A percentile compares a stretch with the other conserved stretches of the same genome.
phyloP scores from a whole-genome alignment of 2,329 filamentous ascomycete genomes.

The Aschersonia sp. region DNA sequence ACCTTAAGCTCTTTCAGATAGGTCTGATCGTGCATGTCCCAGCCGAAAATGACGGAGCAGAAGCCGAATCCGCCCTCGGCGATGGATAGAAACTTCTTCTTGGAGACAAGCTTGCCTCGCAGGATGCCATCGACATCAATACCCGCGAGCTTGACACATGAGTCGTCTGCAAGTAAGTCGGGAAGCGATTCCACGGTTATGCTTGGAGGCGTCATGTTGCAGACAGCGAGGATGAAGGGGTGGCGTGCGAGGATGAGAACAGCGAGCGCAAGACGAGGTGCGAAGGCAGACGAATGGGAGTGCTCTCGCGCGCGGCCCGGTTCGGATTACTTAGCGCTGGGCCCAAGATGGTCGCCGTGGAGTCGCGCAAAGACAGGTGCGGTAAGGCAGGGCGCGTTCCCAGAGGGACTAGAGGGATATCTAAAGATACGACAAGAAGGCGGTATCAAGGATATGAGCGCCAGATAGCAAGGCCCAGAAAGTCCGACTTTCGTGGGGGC shows the following conservation, averaged over 20 bases:
- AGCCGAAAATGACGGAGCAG: conserved; percentile 88
- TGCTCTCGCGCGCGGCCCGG: too few relatives aligned
- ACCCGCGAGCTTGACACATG: conserved; percentile 74
- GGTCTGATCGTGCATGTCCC: conserved; percentile 93
- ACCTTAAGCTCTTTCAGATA: conserved; percentile 76
- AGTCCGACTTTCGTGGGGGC: conserved; percentile 6
- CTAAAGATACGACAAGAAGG: background rate
- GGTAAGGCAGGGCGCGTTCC: too few relatives aligned
- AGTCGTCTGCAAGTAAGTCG: conserved; percentile 53
- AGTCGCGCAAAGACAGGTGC: too few relatives aligned
- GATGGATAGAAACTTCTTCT: conserved; percentile 81
- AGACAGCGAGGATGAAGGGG: background rate
- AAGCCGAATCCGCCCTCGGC: conserved; percentile 76
- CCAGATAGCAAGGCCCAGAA: background rate
- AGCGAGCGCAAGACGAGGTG: background rate
- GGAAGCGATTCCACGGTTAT: conserved; percentile 52
- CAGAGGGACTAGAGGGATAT: too few relatives aligned
- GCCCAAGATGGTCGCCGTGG: too few relatives aligned
- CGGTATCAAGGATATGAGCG: background rate
- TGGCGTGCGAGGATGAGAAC: background rate
- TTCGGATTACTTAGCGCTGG: too few relatives aligned
- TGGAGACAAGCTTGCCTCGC: conserved; percentile 81
- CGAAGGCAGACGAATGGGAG: too few relatives aligned
- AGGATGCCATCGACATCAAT: conserved; percentile 78
- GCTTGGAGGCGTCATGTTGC: background rate